These are phyloP conservation scores for Elsinoe ampelina DNA, from an alignment of 2,329 filamentous ascomycete species.

Conservation along the genomic window DNA sequence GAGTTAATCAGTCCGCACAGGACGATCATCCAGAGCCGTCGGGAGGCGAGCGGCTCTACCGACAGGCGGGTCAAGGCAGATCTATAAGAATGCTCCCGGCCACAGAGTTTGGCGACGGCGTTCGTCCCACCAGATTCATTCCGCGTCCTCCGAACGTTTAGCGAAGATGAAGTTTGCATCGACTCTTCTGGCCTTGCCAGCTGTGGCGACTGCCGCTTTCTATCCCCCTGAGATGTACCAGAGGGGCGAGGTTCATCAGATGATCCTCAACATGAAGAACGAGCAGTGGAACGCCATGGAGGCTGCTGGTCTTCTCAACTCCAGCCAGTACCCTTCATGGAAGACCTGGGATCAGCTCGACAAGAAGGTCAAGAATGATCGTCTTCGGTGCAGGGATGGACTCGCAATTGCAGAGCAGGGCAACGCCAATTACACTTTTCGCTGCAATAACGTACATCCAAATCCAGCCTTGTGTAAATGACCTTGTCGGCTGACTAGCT, in stretches of 20 bases:
- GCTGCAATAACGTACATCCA: slow-evolving; percentile 35
- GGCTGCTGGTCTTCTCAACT: slow-evolving; percentile 20
- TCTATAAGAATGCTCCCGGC: neutral
- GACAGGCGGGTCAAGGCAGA: neutral
- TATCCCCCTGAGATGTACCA: slow-evolving; percentile 10
- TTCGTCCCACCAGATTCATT: neutral
- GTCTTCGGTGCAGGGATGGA: slow-evolving; percentile 33
- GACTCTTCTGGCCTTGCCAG: slow-evolving; percentile 1
- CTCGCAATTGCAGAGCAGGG: slow-evolving; percentile 38
- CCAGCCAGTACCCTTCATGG: slow-evolving; percentile 22
- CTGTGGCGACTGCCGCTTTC: slow-evolving; percentile 2
- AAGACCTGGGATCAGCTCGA: slow-evolving; percentile 30
- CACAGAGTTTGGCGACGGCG: too few species aligned
- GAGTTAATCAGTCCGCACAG: neutral
- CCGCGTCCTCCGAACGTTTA: neutral
- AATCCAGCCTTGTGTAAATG: neutral
- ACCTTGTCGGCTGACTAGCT: neutral
- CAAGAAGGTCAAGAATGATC: slow-evolving; percentile 17
- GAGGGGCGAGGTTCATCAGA: slow-evolving; percentile 12
- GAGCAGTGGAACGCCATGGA: slow-evolving; percentile 22
- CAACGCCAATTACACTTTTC: slow-evolving; percentile 41
- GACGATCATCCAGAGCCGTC: neutral
- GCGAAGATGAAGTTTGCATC: slow-evolving; percentile 17
- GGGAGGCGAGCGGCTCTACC: neutral
- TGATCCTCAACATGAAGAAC: slow-evolving; percentile 21